phyloP scores from a whole-genome alignment of 1,139 yeast genomes.

The Candida tetrigidarum region DNA sequence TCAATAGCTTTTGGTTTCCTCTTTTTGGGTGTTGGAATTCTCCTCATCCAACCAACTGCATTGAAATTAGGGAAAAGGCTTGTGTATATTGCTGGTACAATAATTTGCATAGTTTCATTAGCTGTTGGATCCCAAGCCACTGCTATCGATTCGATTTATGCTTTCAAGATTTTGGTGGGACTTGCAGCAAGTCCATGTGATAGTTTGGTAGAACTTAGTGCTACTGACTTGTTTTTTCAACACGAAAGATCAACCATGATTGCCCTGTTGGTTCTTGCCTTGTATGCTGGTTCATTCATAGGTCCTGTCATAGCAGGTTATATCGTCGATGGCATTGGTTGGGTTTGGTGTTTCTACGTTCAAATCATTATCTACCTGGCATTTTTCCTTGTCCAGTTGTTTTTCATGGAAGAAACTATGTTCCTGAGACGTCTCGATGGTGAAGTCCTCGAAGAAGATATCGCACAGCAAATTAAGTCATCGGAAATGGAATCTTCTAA shows the following conservation, averaged over 20 bases:
- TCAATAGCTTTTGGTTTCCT: conserved; percentile 37
- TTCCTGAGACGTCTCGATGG: conserved; percentile 26
- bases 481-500: conserved; percentile 9
- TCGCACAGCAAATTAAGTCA: conserved; percentile 30
- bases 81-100: conserved; percentile 38
- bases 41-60: conserved; percentile 45
- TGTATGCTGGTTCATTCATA: conserved; percentile 46
- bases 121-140: conserved; percentile 39
- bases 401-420: conserved; percentile 50
- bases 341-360: conserved; percentile 51
- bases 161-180: conserved; percentile 37
- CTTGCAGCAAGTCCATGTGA: conserved; percentile 54
- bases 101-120: conserved; percentile 34
- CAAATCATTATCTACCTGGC: conserved; percentile 52
- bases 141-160: conserved; percentile 29
- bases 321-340: conserved; percentile 37
- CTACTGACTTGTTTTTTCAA: conserved; percentile 50
- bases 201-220: conserved; percentile 49
- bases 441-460: conserved; percentile 23
- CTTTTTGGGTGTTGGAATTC: conserved; percentile 42
- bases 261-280: conserved; percentile 41
- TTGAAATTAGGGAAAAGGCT: conserved; percentile 43
- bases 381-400: conserved; percentile 42
- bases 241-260: conserved; percentile 50
- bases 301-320: conserved; percentile 53